A percentile compares a stretch with the other conserved stretches of the same genome.
phyloP scores from a whole-genome alignment of 345 rosid genomes.

The Lenwebbia sp. region DNA sequence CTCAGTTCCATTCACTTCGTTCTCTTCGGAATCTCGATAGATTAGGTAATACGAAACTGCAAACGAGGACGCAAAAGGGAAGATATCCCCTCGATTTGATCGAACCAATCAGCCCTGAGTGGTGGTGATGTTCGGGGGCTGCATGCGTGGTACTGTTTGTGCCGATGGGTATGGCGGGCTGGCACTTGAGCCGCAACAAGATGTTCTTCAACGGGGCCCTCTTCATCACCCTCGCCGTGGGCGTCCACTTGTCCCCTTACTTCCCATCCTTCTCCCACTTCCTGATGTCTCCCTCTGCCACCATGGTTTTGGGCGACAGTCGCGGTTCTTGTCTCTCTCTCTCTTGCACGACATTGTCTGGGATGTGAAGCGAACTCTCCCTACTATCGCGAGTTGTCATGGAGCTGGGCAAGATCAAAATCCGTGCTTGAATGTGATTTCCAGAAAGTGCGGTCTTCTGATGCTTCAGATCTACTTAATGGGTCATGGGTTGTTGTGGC shows the following conservation, averaged over 20 bases:
- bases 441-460: slow-evolving; percentile 4
- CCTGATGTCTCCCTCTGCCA: not conserved
- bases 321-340: slow-evolving; percentile 4
- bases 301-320: not conserved
- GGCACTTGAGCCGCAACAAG: slow-evolving; percentile 21
- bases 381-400: not conserved
- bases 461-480: slow-evolving; percentile 10
- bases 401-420: slow-evolving; percentile 3
- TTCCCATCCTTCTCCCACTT: slow-evolving; percentile 11
- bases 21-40: not conserved
- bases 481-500: slow-evolving; percentile 17
- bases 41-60: not conserved
- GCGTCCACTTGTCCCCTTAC: slow-evolving; percentile 18
- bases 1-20: not conserved
- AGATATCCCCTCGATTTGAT: not conserved
- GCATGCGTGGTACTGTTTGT: slow-evolving; percentile 18
- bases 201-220: slow-evolving; percentile 17
- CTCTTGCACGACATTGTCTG: slow-evolving; percentile 9
- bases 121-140: slow-evolving; percentile 7
- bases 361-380: slow-evolving; percentile 1
- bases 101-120: not conserved
- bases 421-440: slow-evolving; percentile 5
- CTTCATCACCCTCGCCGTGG: slow-evolving; percentile 19
- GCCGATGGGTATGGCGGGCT: slow-evolving; percentile 19
- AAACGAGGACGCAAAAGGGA: not conserved